phyloP scores from a whole-genome alignment of 1,139 yeast genomes.

The Fermentozyma sake region DNA sequence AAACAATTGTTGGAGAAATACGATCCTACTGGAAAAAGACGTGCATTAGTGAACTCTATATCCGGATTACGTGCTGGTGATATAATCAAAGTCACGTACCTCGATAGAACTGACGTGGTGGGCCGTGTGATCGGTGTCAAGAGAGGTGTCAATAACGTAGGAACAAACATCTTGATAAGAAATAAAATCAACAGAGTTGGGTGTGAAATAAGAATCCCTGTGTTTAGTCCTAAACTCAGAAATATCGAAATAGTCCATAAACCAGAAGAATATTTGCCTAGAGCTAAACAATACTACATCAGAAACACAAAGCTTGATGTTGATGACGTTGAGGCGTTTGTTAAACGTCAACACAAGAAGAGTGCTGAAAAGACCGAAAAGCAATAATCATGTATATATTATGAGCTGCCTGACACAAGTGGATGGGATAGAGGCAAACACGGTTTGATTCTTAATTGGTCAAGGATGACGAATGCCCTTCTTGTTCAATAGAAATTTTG shows the following conservation, averaged over 20 bases:
- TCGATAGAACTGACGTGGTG: slow-evolving; percentile 62
- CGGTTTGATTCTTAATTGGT: too few relatives aligned
- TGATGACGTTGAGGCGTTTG: slow-evolving; percentile 58
- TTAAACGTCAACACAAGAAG: slow-evolving; percentile 25
- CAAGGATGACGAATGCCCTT: too few relatives aligned
- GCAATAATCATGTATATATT: slow-evolving; percentile 8
- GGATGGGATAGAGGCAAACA: too few relatives aligned
- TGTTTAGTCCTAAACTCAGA: slow-evolving; percentile 72
- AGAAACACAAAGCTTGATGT: slow-evolving; percentile 83
- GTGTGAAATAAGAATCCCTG: slow-evolving; percentile 74
- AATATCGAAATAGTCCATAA: slow-evolving; percentile 71
- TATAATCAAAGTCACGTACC: slow-evolving; percentile 69
- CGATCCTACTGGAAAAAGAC: slow-evolving; percentile 73
- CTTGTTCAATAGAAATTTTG: too few relatives aligned
- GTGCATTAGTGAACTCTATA: slow-evolving; percentile 48
- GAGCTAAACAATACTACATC: slow-evolving; percentile 85
- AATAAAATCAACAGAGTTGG: slow-evolving; percentile 76
- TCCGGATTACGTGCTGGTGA: slow-evolving; percentile 77
- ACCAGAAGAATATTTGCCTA: slow-evolving; percentile 62
- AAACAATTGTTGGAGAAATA: slow-evolving; percentile 49
- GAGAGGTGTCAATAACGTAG: slow-evolving; percentile 54
- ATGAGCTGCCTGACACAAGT: too few relatives aligned
- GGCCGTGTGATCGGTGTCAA: slow-evolving; percentile 79
- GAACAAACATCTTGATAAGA: slow-evolving; percentile 71
- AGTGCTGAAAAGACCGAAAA: too few relatives aligned